Base-by-base conservation (phyloP, 2,329 filamentous ascomycete species). In the Dactylonectria macrodidyma region DNA sequence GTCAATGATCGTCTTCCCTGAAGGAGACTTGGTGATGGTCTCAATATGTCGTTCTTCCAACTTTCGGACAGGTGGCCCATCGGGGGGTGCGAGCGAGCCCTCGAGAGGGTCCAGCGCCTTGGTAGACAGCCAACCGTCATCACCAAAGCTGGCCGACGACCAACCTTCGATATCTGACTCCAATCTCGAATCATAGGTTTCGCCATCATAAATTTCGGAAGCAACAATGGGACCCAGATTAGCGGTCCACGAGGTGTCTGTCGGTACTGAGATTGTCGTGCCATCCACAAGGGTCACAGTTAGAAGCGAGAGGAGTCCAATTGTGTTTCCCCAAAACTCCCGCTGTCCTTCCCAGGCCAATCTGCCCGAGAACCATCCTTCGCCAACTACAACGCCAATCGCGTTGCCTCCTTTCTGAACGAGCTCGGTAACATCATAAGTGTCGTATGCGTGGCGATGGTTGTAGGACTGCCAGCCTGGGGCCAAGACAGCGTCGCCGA, bases 391-490 rank as follows among this genome's bases (percentile, higher is more conserved):
- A 3, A 82, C 78, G 0, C 78, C 82, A 38, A 87, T 75, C 0
- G 76, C 76, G 60, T 77, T 78, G 62, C 83, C 82, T 4, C 72
- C 65, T 3, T 71, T 70, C 4, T 73, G 75, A 1, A 89, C 62
- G 0, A 85, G 77, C 0, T 78, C 66, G 0, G 82, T 83, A 1
- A 89, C 84, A 66, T 90, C 86, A 62, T 85, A 87, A 0, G 84
- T 85, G 62, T 89, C 83, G 66, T 89, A 90, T 1, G 82, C 78
- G n/a, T 85, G 81, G 1, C 87, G 81, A 54, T 84, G 76, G 0
- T 82, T 77, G 68, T 89, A 90, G 3, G 82, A 82, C 50, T 84
- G 83, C 84, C 86, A 89, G 0, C 87, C 87, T 0, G 87, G 87
- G 22, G 86, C 84, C 41, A 88, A 76, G 5, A 82, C 79, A 5